Percentiles rank a stretch among this genome's conserved stretches.
phyloP scores from a whole-genome alignment of 345 rosid genomes.

The Salix caprea region DNA sequence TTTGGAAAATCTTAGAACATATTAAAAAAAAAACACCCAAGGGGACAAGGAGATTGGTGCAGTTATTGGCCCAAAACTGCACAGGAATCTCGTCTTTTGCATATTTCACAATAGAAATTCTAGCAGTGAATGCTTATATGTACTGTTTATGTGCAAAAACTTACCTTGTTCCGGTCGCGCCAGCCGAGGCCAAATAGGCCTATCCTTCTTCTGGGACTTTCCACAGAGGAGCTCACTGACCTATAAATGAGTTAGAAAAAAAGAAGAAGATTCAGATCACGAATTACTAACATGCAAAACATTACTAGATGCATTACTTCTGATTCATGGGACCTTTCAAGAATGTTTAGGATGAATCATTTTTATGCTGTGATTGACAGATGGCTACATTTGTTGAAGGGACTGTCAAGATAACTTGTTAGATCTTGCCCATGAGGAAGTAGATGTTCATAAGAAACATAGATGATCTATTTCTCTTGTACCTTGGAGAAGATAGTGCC shows the following conservation, averaged over 20 bases:
- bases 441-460: background rate
- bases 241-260: constrained; percentile 25
- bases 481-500: constrained; percentile 65
- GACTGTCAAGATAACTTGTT: background rate
- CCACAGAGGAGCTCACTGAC: constrained; percentile 31
- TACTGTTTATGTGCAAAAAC: background rate
- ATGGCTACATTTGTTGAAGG: background rate
- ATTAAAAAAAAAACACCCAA: background rate
- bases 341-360: background rate
- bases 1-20: background rate
- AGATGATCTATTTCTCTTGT: background rate
- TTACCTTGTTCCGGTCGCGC: constrained; percentile 83
- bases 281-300: too few species aligned
- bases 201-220: constrained; percentile 48
- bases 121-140: background rate
- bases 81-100: background rate
- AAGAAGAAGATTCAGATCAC: background rate
- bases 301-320: background rate
- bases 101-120: too few species aligned
- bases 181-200: constrained; percentile 65
- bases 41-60: background rate
- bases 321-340: background rate
- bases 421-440: background rate
- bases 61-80: background rate
- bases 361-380: background rate